phyloP scores from a whole-genome alignment of 108 stramenopile species.

The Bacterosira constricta region DNA sequence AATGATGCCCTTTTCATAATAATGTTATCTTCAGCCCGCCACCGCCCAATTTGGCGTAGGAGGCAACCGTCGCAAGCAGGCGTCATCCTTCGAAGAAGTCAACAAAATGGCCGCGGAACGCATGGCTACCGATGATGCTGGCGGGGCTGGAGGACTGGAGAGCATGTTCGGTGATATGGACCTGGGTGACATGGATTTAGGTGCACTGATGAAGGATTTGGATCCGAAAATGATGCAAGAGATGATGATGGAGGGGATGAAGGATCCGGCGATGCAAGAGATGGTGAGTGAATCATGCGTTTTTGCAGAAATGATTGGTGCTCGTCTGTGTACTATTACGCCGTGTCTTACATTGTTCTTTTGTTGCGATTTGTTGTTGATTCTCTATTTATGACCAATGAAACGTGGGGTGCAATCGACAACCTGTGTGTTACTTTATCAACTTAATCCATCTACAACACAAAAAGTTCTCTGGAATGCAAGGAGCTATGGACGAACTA shows the following conservation, averaged over 20 bases:
- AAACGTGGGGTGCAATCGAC: no score
- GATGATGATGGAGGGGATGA: conserved; percentile 24
- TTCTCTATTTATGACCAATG: no score
- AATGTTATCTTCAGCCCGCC: conserved; percentile 23
- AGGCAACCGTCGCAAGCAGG: conserved; percentile 43
- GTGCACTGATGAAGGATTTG: conserved; percentile 25
- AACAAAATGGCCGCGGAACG: conserved; percentile 44
- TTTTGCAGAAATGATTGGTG: no score
- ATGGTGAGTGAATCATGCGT: conserved; percentile 47
- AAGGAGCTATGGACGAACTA: conserved; percentile 68
- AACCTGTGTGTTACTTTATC: neutral
- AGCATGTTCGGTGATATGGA: conserved; percentile 15
- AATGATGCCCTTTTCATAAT: no score
- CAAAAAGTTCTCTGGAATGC: conserved; percentile 31
- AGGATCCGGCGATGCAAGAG: conserved; percentile 56
- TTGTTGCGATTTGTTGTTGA: no score
- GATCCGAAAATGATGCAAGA: conserved; percentile 18
- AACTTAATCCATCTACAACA: no score
- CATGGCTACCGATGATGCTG: conserved; percentile 30
- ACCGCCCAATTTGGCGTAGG: conserved; percentile 76
- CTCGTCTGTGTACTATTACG: no score
- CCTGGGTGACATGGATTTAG: conserved; percentile 18
- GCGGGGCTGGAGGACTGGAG: conserved; percentile 29
- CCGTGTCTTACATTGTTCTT: no score
- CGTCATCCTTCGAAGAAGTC: conserved; percentile 39